Conservation (phyloP, 768 basidiomycete genomes). For the Lactarius evosmus region DNA sequence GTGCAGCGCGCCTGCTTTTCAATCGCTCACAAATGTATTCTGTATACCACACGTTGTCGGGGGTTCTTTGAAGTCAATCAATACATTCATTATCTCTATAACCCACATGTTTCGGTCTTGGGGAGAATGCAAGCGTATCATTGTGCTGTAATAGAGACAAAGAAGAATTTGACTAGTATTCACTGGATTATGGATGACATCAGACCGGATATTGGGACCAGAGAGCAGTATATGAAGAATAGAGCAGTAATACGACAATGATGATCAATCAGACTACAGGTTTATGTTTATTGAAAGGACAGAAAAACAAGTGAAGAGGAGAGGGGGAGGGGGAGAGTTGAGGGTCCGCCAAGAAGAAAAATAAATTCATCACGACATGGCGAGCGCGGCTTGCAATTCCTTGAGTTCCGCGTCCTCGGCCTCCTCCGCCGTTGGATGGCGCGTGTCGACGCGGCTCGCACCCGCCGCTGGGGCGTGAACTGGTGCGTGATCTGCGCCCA, state of each 20-base stretch:
- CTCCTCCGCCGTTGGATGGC: constrained; percentile 60
- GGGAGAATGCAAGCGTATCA: background rate
- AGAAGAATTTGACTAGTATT: constrained; percentile 8
- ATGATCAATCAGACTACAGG: constrained; percentile 26
- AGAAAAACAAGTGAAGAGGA: background rate
- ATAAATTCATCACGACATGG: constrained; percentile 51
- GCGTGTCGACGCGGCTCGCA: constrained; percentile 36
- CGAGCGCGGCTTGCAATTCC: constrained; percentile 82
- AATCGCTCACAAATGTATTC: constrained; percentile 23
- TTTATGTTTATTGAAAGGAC: no score
- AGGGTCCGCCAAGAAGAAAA: background rate
- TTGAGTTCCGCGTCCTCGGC: constrained; percentile 90
- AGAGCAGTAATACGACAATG: constrained; percentile 22
- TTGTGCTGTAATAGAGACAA: constrained; percentile 16
- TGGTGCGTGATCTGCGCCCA: constrained; percentile 86
- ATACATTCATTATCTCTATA: constrained; percentile 13
- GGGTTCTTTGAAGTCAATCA: constrained; percentile 17
- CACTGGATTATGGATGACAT: constrained; percentile 20
- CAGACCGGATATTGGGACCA: background rate
- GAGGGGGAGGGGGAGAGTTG: background rate
- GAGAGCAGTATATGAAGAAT: constrained; percentile 17
- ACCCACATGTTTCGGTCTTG: background rate
- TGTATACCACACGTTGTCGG: constrained; percentile 26
- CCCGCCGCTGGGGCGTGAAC: constrained; percentile 73
- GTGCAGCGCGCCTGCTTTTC: constrained; percentile 22